Evolutionary conservation across 495 filamentous ascomycete genomes (phyloP), one percentile per base, ranked within the genome.

Genomic region (Thozetella sp.): DNA sequence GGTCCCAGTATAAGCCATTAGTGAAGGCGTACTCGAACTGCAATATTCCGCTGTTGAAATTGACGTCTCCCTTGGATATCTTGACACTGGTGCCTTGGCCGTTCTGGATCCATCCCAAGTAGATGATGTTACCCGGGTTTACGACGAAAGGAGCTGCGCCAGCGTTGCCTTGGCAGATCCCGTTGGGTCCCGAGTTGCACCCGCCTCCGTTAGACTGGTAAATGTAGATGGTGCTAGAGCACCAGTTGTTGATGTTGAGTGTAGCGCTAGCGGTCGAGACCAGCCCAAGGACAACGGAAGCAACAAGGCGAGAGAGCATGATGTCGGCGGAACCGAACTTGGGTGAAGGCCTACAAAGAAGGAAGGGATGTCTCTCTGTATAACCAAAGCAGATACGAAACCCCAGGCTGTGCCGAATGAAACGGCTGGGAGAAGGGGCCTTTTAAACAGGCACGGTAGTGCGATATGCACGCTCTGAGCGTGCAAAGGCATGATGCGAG

Each of bases 21-120:
- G 13, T 48, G 17, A 15, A 20, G 19, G 20, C 23, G 50, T 64
- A 65, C 59, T 65, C 62, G 50, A 57, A 61, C 58, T 65, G 58
- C 26, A 65, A 52, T 27, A 65, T 55, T 2, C 62, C 62, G 37
- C 52, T 55, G 50, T 40, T 19, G 43, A 56, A 58, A 25, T 24
- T 22, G 23, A 22, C 11, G 22, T 51, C 58, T 45, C 34, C 37
- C 25, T 26, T 53, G 51, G 53, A 57, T 34, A 61, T 61, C 50
- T 65, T 65, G 58, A 65, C 27, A 12, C 23, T 30, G 46, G 54
- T 58, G 1, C 62, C 62, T 19, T 22, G 15, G 22, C 55, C 52
- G 55, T 60, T 46, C 13, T n/a, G 11, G 27, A 57, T 58, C 34
- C 24, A 57, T 37, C 43, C 53, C 24, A 60, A 26, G 46, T 22